These are phyloP conservation scores for Capronia coronata DNA, from an alignment of 2,329 filamentous ascomycete genomes.

Conservation along the genomic window DNA sequence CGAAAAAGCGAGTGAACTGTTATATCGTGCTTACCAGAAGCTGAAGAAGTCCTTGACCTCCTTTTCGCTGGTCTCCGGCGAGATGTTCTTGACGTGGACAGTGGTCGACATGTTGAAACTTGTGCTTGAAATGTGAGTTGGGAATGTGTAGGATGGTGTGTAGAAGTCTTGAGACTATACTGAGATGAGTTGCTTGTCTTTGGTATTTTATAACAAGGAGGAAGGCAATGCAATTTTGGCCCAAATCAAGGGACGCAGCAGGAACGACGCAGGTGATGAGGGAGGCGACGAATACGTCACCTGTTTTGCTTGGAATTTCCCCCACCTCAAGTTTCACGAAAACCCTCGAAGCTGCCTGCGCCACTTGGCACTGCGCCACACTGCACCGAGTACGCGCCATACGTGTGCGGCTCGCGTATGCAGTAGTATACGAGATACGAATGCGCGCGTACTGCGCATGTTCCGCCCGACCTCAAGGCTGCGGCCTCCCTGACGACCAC, in stretches of 20 bases:
- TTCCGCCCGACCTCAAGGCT: too few species aligned
- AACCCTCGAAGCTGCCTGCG: neutral
- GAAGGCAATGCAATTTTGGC: neutral
- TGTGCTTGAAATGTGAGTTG: neutral
- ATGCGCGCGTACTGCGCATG: too few species aligned
- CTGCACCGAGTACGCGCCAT: too few species aligned
- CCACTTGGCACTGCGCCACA: neutral
- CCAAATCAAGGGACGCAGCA: too few species aligned
- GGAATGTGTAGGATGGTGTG: neutral
- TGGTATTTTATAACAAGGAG: neutral
- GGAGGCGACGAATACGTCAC: neutral
- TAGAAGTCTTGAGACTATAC: neutral
- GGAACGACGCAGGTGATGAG: neutral
- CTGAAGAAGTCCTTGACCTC: constrained; percentile 89
- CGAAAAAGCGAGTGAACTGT: too few species aligned
- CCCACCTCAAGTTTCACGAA: neutral
- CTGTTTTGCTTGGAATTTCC: too few species aligned
- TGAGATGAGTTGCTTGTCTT: too few species aligned
- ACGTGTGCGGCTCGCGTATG: neutral
- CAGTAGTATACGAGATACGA: neutral
- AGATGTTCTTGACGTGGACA: constrained; percentile 87
- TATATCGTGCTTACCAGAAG: constrained; percentile 67
- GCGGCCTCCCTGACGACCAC: too few species aligned
- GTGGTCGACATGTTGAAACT: constrained; percentile 48
- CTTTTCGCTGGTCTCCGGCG: constrained; percentile 71